Evolutionary conservation across 1,284 basidiomycete species (phyloP).

Genomic region (Ustilago shanxiensis): DNA sequence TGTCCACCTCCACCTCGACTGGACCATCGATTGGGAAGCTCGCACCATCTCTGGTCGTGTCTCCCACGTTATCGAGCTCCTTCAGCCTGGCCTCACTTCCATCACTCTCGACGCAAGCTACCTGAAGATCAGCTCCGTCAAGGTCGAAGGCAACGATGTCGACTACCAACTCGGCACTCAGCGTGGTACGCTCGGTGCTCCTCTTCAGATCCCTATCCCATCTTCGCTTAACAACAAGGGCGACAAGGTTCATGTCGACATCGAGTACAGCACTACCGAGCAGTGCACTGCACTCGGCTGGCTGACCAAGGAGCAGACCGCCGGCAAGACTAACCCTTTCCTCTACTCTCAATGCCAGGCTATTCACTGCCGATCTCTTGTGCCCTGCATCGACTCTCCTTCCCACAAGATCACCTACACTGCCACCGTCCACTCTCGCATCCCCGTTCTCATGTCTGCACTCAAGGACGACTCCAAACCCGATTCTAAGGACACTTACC

Average conservation of each 20-base stretch:
- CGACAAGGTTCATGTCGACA: slow-evolving; percentile 53
- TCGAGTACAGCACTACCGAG: slow-evolving; percentile 77
- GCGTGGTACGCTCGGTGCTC: slow-evolving; percentile 71
- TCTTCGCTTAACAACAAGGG: slow-evolving; percentile 51
- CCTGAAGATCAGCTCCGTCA: slow-evolving; percentile 77
- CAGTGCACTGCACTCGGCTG: slow-evolving; percentile 91
- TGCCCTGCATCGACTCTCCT: slow-evolving; percentile 66
- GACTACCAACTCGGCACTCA: slow-evolving; percentile 74
- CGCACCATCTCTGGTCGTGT: slow-evolving; percentile 81
- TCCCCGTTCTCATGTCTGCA: slow-evolving; percentile 69
- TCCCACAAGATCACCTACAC: slow-evolving; percentile 69
- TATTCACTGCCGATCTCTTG: slow-evolving; percentile 56
- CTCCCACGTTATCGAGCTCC: slow-evolving; percentile 77
- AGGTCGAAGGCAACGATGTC: slow-evolving; percentile 74
- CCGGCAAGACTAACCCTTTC: slow-evolving; percentile 81
- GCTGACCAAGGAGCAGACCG: slow-evolving; percentile 91
- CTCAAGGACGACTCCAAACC: slow-evolving; percentile 58
- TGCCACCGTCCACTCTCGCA: slow-evolving; percentile 53
- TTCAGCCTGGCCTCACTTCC: slow-evolving; percentile 76
- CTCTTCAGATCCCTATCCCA: slow-evolving; percentile 70
- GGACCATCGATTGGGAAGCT: slow-evolving; percentile 83
- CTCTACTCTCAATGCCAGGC: slow-evolving; percentile 96
- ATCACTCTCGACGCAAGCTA: slow-evolving; percentile 85
- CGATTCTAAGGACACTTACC: slow-evolving; percentile 45
- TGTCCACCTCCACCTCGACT: slow-evolving; percentile 75